Percentiles rank a stretch among this genome's conserved stretches.
Evolutionary conservation across 106 monocot species (phyloP).

Genomic region (Agapanthus africanus): DNA sequence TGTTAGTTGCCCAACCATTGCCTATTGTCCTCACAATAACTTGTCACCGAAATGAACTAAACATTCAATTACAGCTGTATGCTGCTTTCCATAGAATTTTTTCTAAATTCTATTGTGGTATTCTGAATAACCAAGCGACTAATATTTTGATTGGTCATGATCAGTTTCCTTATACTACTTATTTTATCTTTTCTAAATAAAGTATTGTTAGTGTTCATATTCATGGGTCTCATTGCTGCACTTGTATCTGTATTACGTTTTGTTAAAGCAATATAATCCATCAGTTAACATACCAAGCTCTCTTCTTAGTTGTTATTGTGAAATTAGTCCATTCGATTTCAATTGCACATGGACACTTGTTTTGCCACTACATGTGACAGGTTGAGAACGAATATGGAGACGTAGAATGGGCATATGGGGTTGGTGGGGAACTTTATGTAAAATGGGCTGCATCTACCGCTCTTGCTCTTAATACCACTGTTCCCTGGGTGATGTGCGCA

Average conservation of each 20-base stretch:
- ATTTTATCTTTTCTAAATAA: neutral
- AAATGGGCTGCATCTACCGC: constrained; percentile 26
- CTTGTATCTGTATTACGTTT: neutral
- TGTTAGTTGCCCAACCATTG: too few species aligned
- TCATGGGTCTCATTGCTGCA: neutral
- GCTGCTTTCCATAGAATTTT: neutral
- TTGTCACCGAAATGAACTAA: too few species aligned
- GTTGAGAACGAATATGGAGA: constrained; percentile 33
- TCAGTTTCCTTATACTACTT: neutral
- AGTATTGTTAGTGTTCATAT: neutral
- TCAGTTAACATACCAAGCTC: too few species aligned
- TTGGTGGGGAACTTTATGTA: constrained; percentile 16
- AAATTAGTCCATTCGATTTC: neutral
- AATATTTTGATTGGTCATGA: neutral
- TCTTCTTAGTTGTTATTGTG: too few species aligned
- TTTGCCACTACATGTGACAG: constrained; percentile 5
- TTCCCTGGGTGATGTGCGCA: constrained; percentile 31
- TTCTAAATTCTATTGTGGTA: neutral
- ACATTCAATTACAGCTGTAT: too few species aligned
- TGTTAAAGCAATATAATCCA: neutral
- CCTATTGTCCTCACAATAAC: too few species aligned
- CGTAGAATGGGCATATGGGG: constrained; percentile 26
- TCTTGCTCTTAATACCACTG: constrained; percentile 21
- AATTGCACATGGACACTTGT: neutral
- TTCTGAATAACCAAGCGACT: neutral